Evolutionary conservation across 768 basidiomycete species (phyloP), one percentile per base, ranked within the genome.

Genomic region (Russula sp.): DNA sequence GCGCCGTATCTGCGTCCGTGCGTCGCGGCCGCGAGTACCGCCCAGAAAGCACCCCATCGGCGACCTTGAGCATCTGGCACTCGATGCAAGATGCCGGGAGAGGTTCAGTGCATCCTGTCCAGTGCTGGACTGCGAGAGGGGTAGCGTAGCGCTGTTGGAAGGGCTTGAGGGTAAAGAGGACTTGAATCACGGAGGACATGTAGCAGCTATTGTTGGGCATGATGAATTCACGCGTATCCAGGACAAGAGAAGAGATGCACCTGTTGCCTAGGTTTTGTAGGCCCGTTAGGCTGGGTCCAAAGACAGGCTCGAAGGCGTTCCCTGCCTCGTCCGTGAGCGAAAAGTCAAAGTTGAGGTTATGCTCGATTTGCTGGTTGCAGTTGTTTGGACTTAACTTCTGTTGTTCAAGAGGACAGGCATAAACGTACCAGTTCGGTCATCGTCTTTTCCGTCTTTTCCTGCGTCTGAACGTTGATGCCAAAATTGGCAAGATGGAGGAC

Each of bases 311-410:
- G 7, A 98, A 79, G 1, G 93, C 90, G 34, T 89, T 87, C 2
- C 95, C 96, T 58, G 92, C 87, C 63, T 94, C 91, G 22, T 82
- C 84, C 0, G 89, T 91, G 63, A 99, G 83, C 0, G 90, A 92
- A 75, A 98, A 98, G 72, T 98, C 95, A 73, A 92, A 98, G 52
- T 84, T 86, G 38, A 98, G 78, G 72, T 99, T 99, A 67, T 98
- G 94, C 73, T 98, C 95, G 69, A 98, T 89, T 89, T 98, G 92
- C 92, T 88, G 55, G 5, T 57, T 40, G 34, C 48, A 49, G 30
- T 16, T 28, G 1, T n/a, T 4, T 14, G 0, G 44, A 14, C 28
- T 48, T 28, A 48, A 44, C 44, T 11, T 22, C 18, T 22, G 5
- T 48, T 22, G 5, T 48, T 34, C 13, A 3, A 42, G n/a, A 13